phyloP scores from a whole-genome alignment of 495 filamentous ascomycete genomes.

The Choiromyces venosus region DNA sequence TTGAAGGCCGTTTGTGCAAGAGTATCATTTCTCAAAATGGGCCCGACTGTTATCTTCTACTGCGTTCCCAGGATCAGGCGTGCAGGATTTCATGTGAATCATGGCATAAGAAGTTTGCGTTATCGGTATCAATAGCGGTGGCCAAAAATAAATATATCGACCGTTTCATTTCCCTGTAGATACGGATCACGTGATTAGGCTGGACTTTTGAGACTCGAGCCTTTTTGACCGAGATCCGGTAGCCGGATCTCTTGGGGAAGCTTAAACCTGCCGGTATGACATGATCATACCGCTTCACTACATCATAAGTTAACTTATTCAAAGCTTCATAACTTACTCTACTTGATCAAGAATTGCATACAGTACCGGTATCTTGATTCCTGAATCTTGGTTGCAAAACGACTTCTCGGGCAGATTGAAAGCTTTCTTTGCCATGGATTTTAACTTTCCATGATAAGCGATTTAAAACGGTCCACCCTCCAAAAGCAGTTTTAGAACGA shows the following conservation, averaged over 20 bases:
- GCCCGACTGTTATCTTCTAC: not conserved
- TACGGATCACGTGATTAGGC: not conserved
- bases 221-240: not conserved
- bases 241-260: not conserved
- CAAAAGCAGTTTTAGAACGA: not conserved
- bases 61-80: not conserved
- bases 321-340: not conserved
- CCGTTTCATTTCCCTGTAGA: not conserved
- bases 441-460: not conserved
- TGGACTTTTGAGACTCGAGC: not conserved
- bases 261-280: not conserved
- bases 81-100: not conserved
- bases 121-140: not conserved
- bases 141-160: not conserved
- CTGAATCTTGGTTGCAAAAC: not conserved
- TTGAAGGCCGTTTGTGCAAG: not conserved
- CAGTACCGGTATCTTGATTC: no score
- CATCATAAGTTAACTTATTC: not conserved
- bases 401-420: not conserved
- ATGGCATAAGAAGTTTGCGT: not conserved
- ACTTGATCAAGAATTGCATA: not conserved
- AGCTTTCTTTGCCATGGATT: not conserved
- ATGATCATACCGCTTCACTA: not conserved
- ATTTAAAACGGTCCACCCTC: not conserved
- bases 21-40: not conserved